Conservation (phyloP, 371 early-diverging fungal genomes). For the Mortierella sp. region DNA sequence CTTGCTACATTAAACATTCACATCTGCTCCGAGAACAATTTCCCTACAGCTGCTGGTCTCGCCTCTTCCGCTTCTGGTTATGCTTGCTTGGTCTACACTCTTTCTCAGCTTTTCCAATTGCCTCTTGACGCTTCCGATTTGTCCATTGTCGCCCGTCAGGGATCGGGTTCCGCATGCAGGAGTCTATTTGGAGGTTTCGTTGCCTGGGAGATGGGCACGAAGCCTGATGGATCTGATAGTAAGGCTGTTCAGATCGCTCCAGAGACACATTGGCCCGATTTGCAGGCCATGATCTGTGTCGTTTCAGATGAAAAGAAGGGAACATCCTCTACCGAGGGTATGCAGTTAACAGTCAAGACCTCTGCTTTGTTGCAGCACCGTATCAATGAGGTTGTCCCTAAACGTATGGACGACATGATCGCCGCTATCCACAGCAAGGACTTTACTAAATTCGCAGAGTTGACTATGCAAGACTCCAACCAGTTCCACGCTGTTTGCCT, state of each 20-base stretch:
- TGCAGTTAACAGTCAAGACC: conserved; percentile 96
- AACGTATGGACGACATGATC: conserved; percentile 88
- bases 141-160: conserved; percentile 94
- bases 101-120: conserved; percentile 84
- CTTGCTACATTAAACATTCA: conserved; percentile 77
- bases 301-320: conserved; percentile 95
- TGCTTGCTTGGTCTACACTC: conserved; percentile 92
- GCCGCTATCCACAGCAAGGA: conserved; percentile 87
- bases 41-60: conserved; percentile 99
- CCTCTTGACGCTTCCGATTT: conserved; percentile 78
- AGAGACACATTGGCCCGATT: conserved; percentile 95
- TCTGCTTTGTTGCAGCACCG: conserved; percentile 90
- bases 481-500: conserved; percentile 98
- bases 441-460: conserved; percentile 91
- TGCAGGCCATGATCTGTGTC: conserved; percentile 94
- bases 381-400: conserved; percentile 85
- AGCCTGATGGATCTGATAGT: conserved; percentile 88
- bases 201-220: conserved; percentile 93
- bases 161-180: conserved; percentile 98
- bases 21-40: conserved; percentile 96
- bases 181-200: conserved; percentile 98
- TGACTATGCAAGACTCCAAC: conserved; percentile 99
- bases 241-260: conserved; percentile 92
- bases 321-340: conserved; percentile 94
- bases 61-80: conserved; percentile 99